Conservation (phyloP, 805 yeast species). For the Blastobotrys mokoenaii region DNA sequence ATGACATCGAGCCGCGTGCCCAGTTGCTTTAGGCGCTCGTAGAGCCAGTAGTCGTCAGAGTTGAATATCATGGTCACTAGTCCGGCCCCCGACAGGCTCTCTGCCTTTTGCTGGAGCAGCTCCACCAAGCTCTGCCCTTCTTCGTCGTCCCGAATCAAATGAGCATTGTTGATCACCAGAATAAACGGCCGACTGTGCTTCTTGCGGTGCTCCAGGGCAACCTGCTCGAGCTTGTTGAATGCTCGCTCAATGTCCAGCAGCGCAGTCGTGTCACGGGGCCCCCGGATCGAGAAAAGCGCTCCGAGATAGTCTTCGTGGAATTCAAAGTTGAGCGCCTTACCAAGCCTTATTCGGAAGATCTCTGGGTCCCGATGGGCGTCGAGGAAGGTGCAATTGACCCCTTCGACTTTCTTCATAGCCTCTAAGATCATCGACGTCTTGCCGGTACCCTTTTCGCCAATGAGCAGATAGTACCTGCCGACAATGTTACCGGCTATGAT, state of each 20-base stretch:
- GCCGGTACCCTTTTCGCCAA: constrained; percentile 86
- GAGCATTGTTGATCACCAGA: constrained; percentile 65
- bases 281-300: constrained; percentile 67
- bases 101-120: constrained; percentile 77
- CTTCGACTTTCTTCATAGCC: constrained; percentile 54
- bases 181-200: constrained; percentile 49
- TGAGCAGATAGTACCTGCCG: constrained; percentile 63
- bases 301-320: constrained; percentile 80
- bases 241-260: constrained; percentile 76
- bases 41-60: constrained; percentile 82
- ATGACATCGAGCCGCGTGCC: constrained; percentile 71
- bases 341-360: constrained; percentile 66
- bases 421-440: constrained; percentile 69
- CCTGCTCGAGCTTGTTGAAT: constrained; percentile 63
- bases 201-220: constrained; percentile 41
- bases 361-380: constrained; percentile 87
- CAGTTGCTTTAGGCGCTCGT: constrained; percentile 60
- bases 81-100: constrained; percentile 64
- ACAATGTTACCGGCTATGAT: constrained; percentile 53
- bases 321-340: constrained; percentile 64
- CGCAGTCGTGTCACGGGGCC: constrained; percentile 81
- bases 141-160: constrained; percentile 59
- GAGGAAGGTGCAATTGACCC: constrained; percentile 56
- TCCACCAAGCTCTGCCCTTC: constrained; percentile 66
- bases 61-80: constrained; percentile 63